Evolutionary conservation across 139 green algal genomes (phyloP).

Genomic region (Coelastrella sp.): DNA sequence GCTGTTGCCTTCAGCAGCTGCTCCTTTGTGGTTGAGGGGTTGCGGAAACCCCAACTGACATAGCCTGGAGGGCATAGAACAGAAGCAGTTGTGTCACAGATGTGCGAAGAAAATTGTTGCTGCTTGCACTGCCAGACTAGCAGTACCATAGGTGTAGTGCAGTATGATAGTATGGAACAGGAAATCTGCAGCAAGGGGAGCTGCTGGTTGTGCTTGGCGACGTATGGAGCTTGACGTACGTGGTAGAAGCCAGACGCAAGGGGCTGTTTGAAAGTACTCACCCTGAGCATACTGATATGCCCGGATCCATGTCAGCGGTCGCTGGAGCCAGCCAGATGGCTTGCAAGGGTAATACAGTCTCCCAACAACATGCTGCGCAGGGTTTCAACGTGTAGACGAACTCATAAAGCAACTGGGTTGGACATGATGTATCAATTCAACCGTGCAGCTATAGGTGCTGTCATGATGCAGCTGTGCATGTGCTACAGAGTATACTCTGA

Average conservation of each 20-base stretch:
- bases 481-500: no score
- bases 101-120: background rate
- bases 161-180: no score
- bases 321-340: background rate
- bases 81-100: background rate
- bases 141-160: no score
- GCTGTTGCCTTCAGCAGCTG: slow-evolving; percentile 36
- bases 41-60: slow-evolving; percentile 31
- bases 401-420: background rate
- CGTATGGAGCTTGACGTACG: background rate
- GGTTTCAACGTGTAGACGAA: background rate
- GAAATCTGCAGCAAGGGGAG: no score
- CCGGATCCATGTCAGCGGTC: slow-evolving; percentile 37
- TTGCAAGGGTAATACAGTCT: slow-evolving; percentile 37
- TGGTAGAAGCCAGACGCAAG: background rate
- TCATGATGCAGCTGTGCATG: no score
- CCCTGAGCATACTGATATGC: slow-evolving; percentile 26
- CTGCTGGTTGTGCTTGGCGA: background rate
- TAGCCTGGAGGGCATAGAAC: slow-evolving; percentile 22
- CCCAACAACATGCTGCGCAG: slow-evolving; percentile 29
- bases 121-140: background rate
- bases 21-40: slow-evolving; percentile 27
- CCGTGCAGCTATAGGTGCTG: background rate
- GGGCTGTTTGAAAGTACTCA: background rate
- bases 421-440: background rate